Evolutionary conservation across 768 basidiomycete genomes (phyloP).

Genomic region (Cystobasidium tubakii): DNA sequence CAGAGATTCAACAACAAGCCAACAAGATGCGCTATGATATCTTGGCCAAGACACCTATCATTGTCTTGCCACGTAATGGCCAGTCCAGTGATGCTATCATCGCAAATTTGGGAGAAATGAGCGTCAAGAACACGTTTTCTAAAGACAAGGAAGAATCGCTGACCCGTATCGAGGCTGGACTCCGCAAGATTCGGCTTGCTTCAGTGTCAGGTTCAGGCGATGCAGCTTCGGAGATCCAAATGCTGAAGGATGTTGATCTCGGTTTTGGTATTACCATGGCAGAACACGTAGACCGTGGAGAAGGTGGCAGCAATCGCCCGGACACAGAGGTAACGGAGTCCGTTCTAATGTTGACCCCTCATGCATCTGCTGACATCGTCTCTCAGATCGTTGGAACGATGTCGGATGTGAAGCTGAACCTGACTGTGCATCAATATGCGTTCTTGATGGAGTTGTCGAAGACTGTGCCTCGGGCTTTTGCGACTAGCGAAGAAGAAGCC

Average conservation of each 20-base stretch:
- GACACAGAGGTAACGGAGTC: constrained; percentile 62
- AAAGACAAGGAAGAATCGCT: constrained; percentile 52
- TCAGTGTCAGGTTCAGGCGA: constrained; percentile 60
- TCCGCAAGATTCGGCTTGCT: constrained; percentile 74
- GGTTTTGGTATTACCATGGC: constrained; percentile 64
- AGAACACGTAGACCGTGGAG: constrained; percentile 56
- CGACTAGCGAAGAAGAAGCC: constrained; percentile 53
- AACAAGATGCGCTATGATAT: constrained; percentile 80
- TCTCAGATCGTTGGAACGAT: constrained; percentile 65
- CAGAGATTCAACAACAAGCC: constrained; percentile 64
- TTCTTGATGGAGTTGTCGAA: constrained; percentile 62
- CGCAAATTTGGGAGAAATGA: constrained; percentile 81
- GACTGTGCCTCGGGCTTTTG: constrained; percentile 65
- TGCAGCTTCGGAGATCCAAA: constrained; percentile 61
- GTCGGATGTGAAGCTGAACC: constrained; percentile 73
- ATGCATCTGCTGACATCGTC: not conserved
- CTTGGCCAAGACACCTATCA: constrained; percentile 83
- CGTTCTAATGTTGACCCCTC: not conserved
- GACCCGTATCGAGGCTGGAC: constrained; percentile 65
- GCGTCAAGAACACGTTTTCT: constrained; percentile 66
- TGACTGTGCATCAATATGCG: constrained; percentile 77
- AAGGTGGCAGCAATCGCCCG: constrained; percentile 56
- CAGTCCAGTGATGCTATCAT: constrained; percentile 63
- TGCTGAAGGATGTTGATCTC: constrained; percentile 84
- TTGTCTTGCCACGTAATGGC: constrained; percentile 73